Evolutionary conservation across 139 green algal genomes (phyloP).

Genomic region (Ostreobium quekettii): DNA sequence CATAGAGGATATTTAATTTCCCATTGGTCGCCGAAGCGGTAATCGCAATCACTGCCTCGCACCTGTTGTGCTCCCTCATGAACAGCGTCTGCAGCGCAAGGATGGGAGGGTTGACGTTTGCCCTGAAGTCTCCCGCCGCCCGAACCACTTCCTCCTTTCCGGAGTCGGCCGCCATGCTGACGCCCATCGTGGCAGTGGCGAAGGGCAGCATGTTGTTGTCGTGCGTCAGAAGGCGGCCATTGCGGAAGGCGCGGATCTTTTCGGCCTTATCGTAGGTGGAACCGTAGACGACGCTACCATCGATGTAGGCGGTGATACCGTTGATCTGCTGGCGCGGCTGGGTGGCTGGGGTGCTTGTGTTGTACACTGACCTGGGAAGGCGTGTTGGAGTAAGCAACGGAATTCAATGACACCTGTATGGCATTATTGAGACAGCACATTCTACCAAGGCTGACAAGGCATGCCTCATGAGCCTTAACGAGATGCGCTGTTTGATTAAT

Average conservation of each 20-base stretch:
- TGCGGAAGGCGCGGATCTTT: background rate
- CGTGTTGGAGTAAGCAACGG: too few species aligned
- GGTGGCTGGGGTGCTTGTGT: background rate
- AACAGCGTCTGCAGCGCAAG: slow-evolving; percentile 24
- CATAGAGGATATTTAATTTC: too few species aligned
- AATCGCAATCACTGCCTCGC: too few species aligned
- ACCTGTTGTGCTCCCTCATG: slow-evolving; percentile 33
- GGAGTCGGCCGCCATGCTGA: slow-evolving; percentile 6
- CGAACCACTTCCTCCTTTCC: slow-evolving; percentile 15
- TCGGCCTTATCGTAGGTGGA: background rate
- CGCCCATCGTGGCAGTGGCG: background rate
- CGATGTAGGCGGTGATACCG: slow-evolving; percentile 26
- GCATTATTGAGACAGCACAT: too few species aligned
- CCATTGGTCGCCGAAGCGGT: too few species aligned
- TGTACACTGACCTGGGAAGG: slow-evolving; percentile 19
- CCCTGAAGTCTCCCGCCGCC: slow-evolving; percentile 21
- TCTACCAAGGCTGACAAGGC: too few species aligned
- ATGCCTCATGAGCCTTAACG: too few species aligned
- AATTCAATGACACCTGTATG: too few species aligned
- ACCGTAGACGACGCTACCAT: slow-evolving; percentile 26
- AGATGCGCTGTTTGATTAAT: too few species aligned
- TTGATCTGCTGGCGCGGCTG: slow-evolving; percentile 17
- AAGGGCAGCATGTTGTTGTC: slow-evolving; percentile 10
- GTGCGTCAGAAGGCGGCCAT: slow-evolving; percentile 10
- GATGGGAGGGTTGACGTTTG: slow-evolving; percentile 29